phyloP scores from a whole-genome alignment of 352 stramenopile species.

The Phytophthora europaea region DNA sequence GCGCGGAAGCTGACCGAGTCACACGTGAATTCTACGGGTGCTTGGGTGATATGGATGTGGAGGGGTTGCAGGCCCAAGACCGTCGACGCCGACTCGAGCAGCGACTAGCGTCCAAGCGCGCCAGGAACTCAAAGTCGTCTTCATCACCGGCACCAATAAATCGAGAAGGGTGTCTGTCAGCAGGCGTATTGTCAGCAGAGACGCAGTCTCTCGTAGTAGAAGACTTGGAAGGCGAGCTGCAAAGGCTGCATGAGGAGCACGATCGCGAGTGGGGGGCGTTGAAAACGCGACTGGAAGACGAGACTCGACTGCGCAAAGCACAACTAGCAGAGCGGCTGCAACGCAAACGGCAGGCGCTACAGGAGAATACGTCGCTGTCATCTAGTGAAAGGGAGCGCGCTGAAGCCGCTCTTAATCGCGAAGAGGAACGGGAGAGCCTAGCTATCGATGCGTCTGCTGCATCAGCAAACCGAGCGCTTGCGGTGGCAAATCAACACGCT shows the following conservation, averaged over 20 bases:
- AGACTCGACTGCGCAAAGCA: constrained; percentile 41
- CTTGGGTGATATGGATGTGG: constrained; percentile 27
- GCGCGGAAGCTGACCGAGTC: constrained; percentile 40
- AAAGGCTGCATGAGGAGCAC: constrained; percentile 46
- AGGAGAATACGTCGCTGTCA: constrained; percentile 19
- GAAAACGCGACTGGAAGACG: constrained; percentile 41
- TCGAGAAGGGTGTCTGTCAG: background rate
- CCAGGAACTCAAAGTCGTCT: constrained; percentile 3
- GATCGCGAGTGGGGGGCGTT: constrained; percentile 41
- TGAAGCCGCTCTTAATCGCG: constrained; percentile 28
- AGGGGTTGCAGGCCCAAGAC: constrained; percentile 16
- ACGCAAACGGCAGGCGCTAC: constrained; percentile 40
- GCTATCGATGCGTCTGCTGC: constrained; percentile 31
- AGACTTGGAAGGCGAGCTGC: constrained; percentile 34
- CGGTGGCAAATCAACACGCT: constrained; percentile 19
- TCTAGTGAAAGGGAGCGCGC: constrained; percentile 9
- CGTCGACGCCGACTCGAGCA: constrained; percentile 36
- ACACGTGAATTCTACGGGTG: constrained; percentile 36
- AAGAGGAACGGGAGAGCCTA: constrained; percentile 25
- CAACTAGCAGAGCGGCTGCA: constrained; percentile 46
- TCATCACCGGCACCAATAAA: background rate
- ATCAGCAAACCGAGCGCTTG: constrained; percentile 20
- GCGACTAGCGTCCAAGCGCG: constrained; percentile 29
- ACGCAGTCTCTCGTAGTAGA: constrained; percentile 20
- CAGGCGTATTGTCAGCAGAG: constrained; percentile 4